A percentile compares a stretch with the other conserved stretches of the same genome.
phyloP scores from a whole-genome alignment of 2,329 filamentous ascomycete genomes.

The Aspergillus neoniger region DNA sequence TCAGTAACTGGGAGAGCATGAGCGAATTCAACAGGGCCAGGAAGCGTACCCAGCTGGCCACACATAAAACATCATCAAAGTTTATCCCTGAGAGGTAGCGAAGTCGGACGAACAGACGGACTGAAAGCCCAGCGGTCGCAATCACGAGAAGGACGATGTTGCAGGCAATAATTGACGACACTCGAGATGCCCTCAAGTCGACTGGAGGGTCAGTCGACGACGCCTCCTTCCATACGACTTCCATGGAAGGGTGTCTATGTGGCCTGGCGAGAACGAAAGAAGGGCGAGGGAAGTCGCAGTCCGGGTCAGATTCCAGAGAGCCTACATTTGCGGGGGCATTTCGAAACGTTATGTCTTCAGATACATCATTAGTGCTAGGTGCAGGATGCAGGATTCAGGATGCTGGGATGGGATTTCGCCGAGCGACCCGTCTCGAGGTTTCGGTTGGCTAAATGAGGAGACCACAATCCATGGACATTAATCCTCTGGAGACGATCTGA shows the following conservation, averaged over 20 bases:
- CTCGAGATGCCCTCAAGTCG: background rate
- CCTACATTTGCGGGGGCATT: background rate
- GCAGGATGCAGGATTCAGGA: background rate
- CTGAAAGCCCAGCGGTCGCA: background rate
- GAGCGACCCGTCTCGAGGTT: background rate
- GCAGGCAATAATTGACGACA: slow-evolving; percentile 3
- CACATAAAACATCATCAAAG: background rate
- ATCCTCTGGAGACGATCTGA: background rate
- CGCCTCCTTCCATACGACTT: background rate
- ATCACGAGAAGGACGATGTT: background rate
- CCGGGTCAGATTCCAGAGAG: background rate
- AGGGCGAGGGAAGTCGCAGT: background rate
- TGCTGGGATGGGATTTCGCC: background rate
- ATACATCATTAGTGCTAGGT: background rate
- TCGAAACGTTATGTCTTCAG: background rate
- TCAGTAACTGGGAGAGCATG: background rate
- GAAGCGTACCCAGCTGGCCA: background rate
- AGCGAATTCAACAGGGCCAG: background rate
- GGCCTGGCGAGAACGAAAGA: background rate
- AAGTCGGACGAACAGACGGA: slow-evolving; percentile 4
- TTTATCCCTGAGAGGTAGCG: slow-evolving; percentile 3
- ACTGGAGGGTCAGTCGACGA: background rate
- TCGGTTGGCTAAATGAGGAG: background rate
- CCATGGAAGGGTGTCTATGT: background rate
- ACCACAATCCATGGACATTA: too few relatives aligned